These are phyloP conservation scores for Corinectria fuckeliana DNA, from an alignment of 2,329 filamentous ascomycete genomes.

Conservation along the genomic window DNA sequence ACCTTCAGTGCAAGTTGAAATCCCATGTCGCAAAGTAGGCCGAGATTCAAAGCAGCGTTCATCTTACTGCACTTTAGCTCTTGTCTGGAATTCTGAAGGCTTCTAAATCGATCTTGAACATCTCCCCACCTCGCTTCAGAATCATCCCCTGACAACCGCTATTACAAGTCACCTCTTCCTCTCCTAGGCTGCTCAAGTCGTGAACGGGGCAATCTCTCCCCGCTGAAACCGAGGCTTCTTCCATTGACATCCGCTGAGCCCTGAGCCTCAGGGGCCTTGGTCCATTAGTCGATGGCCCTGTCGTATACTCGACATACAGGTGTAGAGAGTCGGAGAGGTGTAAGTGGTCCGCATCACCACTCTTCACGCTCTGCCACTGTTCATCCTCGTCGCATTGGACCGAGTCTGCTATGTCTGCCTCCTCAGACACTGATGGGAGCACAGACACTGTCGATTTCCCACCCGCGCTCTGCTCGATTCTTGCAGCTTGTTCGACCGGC, in stretches of 20 bases:
- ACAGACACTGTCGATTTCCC: no score
- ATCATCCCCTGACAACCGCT: background rate
- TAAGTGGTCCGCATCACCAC: background rate
- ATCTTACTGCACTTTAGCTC: background rate
- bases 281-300: background rate
- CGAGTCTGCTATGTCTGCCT: background rate
- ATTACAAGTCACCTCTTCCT: background rate
- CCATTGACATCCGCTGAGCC: constrained; percentile 7
- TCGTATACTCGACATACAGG: constrained; percentile 23
- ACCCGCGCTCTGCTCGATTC: background rate
- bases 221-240: background rate
- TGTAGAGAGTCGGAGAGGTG: constrained; percentile 7
- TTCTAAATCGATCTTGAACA: background rate
- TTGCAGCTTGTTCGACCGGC: background rate
- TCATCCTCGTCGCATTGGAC: background rate
- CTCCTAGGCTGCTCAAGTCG: constrained; percentile 7
- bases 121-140: background rate
- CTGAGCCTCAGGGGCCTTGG: constrained; percentile 7
- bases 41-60: background rate
- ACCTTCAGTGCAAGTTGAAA: no score
- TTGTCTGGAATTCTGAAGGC: background rate
- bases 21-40: no score
- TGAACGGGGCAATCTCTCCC: background rate
- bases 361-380: constrained; percentile 15
- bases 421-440: background rate